phyloP scores from a whole-genome alignment of 805 yeast genomes.

The Saturnispora saitoi region DNA sequence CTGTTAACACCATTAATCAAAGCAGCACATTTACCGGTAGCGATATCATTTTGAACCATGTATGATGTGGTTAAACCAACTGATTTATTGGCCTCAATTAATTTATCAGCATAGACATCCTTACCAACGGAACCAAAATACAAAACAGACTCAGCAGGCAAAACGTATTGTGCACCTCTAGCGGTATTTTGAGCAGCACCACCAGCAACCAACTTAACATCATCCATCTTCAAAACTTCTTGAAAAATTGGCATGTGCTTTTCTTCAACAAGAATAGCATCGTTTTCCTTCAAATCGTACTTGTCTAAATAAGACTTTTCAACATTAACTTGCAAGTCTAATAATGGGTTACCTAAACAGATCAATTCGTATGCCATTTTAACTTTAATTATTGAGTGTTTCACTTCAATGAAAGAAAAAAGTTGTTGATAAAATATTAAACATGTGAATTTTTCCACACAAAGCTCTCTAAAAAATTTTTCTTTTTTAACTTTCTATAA shows the following conservation, averaged over 20 bases:
- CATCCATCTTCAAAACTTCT: conserved; percentile 57
- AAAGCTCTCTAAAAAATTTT: background rate
- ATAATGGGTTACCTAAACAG: conserved; percentile 83
- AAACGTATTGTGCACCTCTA: conserved; percentile 91
- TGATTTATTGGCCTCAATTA: conserved; percentile 70
- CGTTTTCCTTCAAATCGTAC: conserved; percentile 81
- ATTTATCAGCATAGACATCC: conserved; percentile 76
- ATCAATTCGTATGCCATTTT: conserved; percentile 59
- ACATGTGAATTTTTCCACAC: conserved; percentile 6
- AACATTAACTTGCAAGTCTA: conserved; percentile 78
- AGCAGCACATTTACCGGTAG: conserved; percentile 98
- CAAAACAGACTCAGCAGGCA: conserved; percentile 74
- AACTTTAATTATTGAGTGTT: background rate
- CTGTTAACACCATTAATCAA: conserved; percentile 76
- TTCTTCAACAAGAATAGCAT: conserved; percentile 81
- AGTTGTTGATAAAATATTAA: background rate
- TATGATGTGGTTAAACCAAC: conserved; percentile 88
- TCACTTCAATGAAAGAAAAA: background rate
- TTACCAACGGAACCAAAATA: conserved; percentile 96
- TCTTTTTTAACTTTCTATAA: background rate
- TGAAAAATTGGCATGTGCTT: conserved; percentile 79
- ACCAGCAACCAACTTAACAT: conserved; percentile 79
- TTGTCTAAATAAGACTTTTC: conserved; percentile 61
- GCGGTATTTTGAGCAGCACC: conserved; percentile 99
- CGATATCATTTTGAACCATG: conserved; percentile 64